Evolutionary conservation across 257 asterid genomes (phyloP), one percentile per base, ranked within the genome.

Genomic region (Misopates orontium): DNA sequence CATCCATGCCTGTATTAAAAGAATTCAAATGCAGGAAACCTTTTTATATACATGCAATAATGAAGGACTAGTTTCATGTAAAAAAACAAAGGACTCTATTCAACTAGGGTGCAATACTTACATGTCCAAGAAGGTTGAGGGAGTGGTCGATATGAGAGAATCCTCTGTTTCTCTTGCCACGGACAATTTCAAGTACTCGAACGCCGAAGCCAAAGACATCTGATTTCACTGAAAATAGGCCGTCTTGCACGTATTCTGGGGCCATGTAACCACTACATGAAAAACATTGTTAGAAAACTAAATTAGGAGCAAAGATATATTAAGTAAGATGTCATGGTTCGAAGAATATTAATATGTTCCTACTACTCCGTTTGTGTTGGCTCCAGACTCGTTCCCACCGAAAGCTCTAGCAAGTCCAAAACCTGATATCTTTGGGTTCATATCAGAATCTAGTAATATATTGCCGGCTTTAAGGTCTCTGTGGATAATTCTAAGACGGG

Each of bases 401-500:
- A 76, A 75, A 47, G 62, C 71, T 72, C 74, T 79, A 1, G 87
- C 87, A 18, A 77, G 54, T 14, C 94, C 86, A 42, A 83, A 86
- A 42, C 83, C 86, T 17, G 90, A 83, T 64, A 81, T 86, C 73
- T 81, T 86, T 0, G 94, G 90, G 62, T 79, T 76, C 73, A 79
- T 68, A 5, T 75, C 73, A 5, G 28, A 39, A 62, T 83, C 90
- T 14, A 86, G 78, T 39, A 86, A 67, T 19, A 83, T 71, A 20
- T 83, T 83, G 82, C 94, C 81, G 0, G 83, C 70, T 72, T 83
- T 85, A 20, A 83, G 79, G 68, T 81, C 89, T 63, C 87, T 41
- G 36, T 78, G 84, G 57, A 82, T 81, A 14, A 81, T 63, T 60
- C 79, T 64, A n/a, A 83, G 67, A 14, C 74, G 71, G 0, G 89